Percentiles rank a stretch among this genome's conserved stretches.
Conservation (phyloP, 1,139 yeast species). For the Candida glucosophila region DNA sequence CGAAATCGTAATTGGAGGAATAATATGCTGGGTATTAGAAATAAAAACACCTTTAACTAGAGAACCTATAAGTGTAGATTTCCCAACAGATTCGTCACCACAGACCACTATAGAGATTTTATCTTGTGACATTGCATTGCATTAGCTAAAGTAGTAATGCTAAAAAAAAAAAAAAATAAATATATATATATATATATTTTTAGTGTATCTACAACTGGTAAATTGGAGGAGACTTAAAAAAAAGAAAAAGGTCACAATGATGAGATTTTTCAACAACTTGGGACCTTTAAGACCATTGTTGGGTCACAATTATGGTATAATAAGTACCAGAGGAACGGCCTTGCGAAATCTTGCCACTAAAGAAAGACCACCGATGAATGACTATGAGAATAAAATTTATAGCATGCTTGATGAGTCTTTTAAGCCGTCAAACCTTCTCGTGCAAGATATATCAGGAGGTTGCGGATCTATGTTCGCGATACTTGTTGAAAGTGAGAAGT, state of each 20-base stretch:
- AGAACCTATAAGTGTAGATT: slow-evolving; percentile 67
- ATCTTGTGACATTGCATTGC: slow-evolving; percentile 29
- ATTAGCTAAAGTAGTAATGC: too few relatives aligned
- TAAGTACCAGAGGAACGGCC: too few relatives aligned
- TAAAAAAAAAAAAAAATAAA: too few relatives aligned
- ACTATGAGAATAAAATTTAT: slow-evolving; percentile 61
- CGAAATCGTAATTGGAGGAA: slow-evolving; percentile 74
- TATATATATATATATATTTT: too few relatives aligned
- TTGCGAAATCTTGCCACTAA: too few relatives aligned
- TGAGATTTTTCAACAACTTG: not conserved
- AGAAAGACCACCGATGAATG: slow-evolving; percentile 33
- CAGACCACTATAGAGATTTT: slow-evolving; percentile 75
- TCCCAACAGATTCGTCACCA: slow-evolving; percentile 94
- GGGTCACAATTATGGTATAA: too few relatives aligned
- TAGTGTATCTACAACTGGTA: too few relatives aligned
- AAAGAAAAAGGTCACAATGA: not conserved
- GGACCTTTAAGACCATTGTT: slow-evolving; percentile 3
- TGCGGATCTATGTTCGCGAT: slow-evolving; percentile 99
- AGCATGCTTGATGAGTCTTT: slow-evolving; percentile 46
- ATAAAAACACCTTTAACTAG: slow-evolving; percentile 74
- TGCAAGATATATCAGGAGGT: slow-evolving; percentile 82
- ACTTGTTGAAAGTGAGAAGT: slow-evolving; percentile 59
- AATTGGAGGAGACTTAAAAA: too few relatives aligned
- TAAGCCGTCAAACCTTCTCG: slow-evolving; percentile 52
- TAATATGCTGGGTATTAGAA: slow-evolving; percentile 62